Conservation (phyloP, 257 asterid species). For the Fraxinus quadrangulata region DNA sequence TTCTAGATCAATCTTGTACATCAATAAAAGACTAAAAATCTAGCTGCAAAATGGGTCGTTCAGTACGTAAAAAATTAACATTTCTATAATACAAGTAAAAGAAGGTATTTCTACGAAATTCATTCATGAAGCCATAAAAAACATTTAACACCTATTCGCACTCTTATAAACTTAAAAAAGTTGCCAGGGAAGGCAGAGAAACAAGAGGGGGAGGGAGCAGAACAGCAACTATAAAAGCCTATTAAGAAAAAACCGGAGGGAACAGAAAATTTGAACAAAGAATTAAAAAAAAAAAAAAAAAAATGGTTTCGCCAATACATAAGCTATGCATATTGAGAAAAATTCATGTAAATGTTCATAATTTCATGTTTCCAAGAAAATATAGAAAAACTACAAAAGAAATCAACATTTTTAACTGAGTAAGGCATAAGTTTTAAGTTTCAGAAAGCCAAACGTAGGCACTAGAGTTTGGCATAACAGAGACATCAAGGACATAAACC, state of each 20-base stretch:
- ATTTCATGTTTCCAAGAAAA: too few relatives aligned
- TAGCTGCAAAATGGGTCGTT: neutral
- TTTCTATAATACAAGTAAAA: neutral
- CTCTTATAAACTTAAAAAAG: neutral
- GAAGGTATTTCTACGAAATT: neutral
- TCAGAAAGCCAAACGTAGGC: slow-evolving; percentile 20
- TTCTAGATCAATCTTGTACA: neutral
- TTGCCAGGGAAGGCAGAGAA: neutral
- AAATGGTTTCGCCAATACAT: too few relatives aligned
- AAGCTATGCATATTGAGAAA: too few relatives aligned
- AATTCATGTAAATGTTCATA: too few relatives aligned
- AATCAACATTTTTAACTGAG: neutral
- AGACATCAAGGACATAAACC: slow-evolving; percentile 17
- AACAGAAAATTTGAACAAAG: too few relatives aligned
- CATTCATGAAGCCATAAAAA: neutral
- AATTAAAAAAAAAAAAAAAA: too few relatives aligned
- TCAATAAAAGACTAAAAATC: neutral
- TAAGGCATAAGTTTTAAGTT: neutral
- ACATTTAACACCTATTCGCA: too few relatives aligned
- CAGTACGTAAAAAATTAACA: neutral
- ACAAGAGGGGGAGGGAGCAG: neutral
- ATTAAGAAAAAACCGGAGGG: neutral
- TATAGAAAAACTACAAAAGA: neutral
- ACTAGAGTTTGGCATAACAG: slow-evolving; percentile 7
- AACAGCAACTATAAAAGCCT: neutral